A percentile compares a stretch with the other conserved stretches of the same genome.
These are phyloP conservation scores for Camelina neglecta DNA, from an alignment of 345 rosid species.

Conservation along the genomic window DNA sequence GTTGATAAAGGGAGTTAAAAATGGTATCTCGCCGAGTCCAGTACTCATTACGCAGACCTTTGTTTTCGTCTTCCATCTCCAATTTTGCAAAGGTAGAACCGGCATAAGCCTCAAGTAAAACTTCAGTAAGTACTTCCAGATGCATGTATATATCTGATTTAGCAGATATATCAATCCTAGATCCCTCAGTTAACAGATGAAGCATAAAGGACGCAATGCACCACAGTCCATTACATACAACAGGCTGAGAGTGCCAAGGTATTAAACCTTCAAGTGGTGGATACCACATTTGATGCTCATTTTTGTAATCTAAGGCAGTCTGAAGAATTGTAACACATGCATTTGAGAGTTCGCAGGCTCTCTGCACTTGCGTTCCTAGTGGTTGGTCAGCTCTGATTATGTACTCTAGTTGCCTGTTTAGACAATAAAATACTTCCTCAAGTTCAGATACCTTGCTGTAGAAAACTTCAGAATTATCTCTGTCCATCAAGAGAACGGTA, in stretches of 20 bases:
- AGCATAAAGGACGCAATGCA: conserved; percentile 76
- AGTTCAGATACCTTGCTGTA: conserved; percentile 94
- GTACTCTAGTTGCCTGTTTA: conserved; percentile 72
- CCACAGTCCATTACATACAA: conserved; percentile 87
- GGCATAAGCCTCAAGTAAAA: conserved; percentile 72
- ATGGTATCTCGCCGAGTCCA: conserved; percentile 78
- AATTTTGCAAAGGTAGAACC: conserved; percentile 72
- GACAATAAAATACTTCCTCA: conserved; percentile 79
- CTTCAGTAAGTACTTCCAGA: conserved; percentile 67
- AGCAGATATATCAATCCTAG: conserved; percentile 60
- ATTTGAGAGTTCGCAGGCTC: conserved; percentile 81
- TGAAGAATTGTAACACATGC: conserved; percentile 70
- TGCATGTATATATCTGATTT: conserved; percentile 62
- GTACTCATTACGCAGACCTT: conserved; percentile 71
- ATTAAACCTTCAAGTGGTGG: conserved; percentile 89
- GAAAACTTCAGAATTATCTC: conserved; percentile 95
- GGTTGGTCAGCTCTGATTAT: conserved; percentile 65
- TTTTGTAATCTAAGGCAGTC: conserved; percentile 68
- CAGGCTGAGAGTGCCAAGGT: conserved; percentile 73
- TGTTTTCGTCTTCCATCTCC: conserved; percentile 74
- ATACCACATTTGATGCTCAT: conserved; percentile 86
- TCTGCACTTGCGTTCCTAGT: conserved; percentile 61
- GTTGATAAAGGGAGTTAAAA: conserved; percentile 70
- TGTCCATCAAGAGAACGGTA: conserved; percentile 93
- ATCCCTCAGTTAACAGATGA: conserved; percentile 59